These are phyloP conservation scores for Cadophora malorum DNA, from an alignment of 2,329 filamentous ascomycete genomes.

Conservation along the genomic window DNA sequence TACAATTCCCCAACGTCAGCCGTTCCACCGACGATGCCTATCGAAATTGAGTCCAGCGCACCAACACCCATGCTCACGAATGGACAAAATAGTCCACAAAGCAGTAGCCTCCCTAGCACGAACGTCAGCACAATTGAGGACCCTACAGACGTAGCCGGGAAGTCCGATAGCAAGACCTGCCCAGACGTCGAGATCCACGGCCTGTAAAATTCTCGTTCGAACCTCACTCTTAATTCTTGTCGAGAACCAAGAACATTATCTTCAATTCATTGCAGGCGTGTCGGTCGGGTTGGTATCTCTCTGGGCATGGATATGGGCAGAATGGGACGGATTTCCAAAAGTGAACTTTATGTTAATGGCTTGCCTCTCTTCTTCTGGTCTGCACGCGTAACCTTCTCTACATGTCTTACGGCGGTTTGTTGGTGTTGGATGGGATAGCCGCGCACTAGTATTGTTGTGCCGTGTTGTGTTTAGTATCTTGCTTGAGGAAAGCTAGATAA, in stretches of 20 bases:
- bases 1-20: conserved; percentile 33
- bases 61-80: conserved; percentile 72
- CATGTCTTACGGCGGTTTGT: conserved; percentile 29
- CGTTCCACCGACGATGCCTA: conserved; percentile 44
- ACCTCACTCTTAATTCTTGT: conserved; percentile 17
- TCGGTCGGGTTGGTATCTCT: conserved; percentile 27
- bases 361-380: conserved; percentile 28
- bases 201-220: conserved; percentile 28
- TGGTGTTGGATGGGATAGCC: conserved; percentile 1
- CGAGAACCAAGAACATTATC: conserved; percentile 23
- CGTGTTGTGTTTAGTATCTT: conserved; percentile 1
- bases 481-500: conserved; percentile 1
- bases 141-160: conserved; percentile 36
- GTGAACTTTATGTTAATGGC: conserved; percentile 35
- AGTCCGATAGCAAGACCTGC: conserved; percentile 33
- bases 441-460: background rate
- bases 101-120: conserved; percentile 68
- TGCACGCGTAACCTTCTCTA: conserved; percentile 26
- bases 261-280: conserved; percentile 33
- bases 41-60: conserved; percentile 57
- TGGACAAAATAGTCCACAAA: conserved; percentile 73
- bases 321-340: conserved; percentile 33
- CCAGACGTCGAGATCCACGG: conserved; percentile 43
- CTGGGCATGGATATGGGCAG: conserved; percentile 19
- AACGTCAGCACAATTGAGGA: conserved; percentile 56